These are phyloP conservation scores for Diaporthe ilicicola DNA, from an alignment of 2,329 filamentous ascomycete species.

Conservation along the genomic window DNA sequence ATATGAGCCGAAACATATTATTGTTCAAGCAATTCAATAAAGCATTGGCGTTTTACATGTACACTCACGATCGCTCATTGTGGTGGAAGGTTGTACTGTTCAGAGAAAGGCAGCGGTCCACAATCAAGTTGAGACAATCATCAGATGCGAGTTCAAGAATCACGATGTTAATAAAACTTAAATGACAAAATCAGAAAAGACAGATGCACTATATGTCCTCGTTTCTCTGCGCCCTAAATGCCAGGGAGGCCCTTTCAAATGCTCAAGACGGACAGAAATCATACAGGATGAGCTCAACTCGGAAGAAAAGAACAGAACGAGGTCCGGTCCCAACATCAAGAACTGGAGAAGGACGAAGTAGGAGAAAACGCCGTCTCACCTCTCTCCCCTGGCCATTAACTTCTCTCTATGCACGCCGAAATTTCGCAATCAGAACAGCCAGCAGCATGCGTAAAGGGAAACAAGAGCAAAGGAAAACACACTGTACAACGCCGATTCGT, in stretches of 20 bases:
- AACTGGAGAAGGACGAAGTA: background rate
- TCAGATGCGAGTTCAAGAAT: background rate
- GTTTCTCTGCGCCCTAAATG: constrained; percentile 4
- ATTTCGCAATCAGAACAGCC: background rate
- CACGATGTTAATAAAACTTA: background rate
- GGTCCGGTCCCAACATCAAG: background rate
- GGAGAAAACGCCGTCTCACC: background rate
- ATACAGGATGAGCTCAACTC: constrained; percentile 26
- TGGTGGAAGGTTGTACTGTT: background rate
- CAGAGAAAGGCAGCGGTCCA: background rate
- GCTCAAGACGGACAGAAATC: background rate
- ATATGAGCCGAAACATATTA: background rate
- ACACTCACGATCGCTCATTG: background rate
- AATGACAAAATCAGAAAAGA: background rate
- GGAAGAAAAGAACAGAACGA: background rate
- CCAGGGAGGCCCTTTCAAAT: background rate
- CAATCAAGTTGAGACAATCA: background rate
- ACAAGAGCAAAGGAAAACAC: background rate
- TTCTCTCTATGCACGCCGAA: constrained; percentile 8
- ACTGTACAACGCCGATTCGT: constrained; percentile 20
- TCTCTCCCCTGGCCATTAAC: constrained; percentile 15
- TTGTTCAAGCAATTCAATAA: background rate
- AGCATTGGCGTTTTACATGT: background rate
- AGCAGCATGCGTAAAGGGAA: background rate
- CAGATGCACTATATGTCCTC: background rate